These are phyloP conservation scores for Reticulascus tulasneorum DNA, from an alignment of 2,329 filamentous ascomycete species.

Conservation along the genomic window DNA sequence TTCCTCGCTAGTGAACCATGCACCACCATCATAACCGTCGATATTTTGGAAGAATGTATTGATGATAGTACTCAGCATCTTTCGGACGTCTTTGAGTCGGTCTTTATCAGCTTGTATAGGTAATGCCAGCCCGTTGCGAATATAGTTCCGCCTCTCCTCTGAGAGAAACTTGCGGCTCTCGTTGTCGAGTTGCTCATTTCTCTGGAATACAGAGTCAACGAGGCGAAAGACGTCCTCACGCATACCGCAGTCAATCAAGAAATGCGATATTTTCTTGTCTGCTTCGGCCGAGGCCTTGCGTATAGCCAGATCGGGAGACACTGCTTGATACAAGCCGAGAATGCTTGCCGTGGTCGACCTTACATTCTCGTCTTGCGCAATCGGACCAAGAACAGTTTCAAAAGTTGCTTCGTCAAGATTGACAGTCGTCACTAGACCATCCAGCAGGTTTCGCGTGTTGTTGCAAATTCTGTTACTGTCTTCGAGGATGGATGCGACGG, in stretches of 20 bases:
- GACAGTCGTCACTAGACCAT: neutral
- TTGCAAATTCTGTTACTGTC: neutral
- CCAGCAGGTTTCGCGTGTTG: neutral
- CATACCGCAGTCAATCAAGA: neutral
- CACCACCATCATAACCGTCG: neutral
- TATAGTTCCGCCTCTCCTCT: neutral
- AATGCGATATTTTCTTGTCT: neutral
- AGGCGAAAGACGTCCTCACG: neutral
- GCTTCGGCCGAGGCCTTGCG: neutral
- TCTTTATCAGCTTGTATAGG: neutral
- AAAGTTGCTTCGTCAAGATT: neutral
- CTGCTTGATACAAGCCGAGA: neutral
- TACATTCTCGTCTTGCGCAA: constrained; percentile 1
- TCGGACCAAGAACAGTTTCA: neutral
- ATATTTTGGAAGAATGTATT: neutral
- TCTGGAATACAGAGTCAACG: neutral
- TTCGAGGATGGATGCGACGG: neutral
- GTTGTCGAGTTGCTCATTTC: neutral
- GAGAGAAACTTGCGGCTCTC: neutral
- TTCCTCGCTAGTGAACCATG: neutral
- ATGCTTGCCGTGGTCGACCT: neutral
- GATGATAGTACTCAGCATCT: neutral
- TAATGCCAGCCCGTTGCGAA: neutral
- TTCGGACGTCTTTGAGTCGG: neutral
- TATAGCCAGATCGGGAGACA: neutral